Conservation (phyloP, 345 rosid genomes). For the Angophora floribunda region DNA sequence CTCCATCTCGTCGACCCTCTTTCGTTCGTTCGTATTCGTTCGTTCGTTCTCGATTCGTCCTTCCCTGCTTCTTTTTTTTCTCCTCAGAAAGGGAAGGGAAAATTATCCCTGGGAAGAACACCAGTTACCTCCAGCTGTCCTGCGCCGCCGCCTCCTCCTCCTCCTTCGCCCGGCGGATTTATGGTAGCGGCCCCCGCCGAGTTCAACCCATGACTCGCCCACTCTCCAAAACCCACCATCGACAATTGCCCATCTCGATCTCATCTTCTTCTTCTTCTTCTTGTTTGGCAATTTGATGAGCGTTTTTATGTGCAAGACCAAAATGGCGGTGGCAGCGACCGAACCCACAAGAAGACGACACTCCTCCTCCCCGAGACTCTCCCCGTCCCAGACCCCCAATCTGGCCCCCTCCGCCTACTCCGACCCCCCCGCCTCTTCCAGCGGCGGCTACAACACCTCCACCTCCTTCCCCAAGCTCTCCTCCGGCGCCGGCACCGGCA, state of each 20-base stretch:
- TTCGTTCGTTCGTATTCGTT: neutral
- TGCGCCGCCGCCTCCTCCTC: neutral
- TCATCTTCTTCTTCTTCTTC: neutral
- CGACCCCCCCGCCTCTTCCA: neutral
- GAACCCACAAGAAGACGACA: neutral
- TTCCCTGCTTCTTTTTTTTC: neutral
- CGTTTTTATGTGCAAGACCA: conserved; percentile 3
- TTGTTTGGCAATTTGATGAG: neutral
- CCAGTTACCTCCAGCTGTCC: neutral
- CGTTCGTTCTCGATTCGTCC: neutral
- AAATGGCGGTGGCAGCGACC: conserved; percentile 1
- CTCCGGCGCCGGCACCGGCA: neutral
- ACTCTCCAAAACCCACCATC: neutral
- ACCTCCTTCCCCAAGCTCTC: neutral
- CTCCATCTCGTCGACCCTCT: neutral
- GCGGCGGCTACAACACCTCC: neutral
- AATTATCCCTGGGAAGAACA: neutral
- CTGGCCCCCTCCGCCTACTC: neutral
- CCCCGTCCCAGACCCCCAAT: neutral
- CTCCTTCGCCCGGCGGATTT: neutral
- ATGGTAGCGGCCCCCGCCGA: neutral
- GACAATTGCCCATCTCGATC: neutral
- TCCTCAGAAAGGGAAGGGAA: neutral
- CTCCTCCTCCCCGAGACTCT: neutral
- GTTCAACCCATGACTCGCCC: neutral